Evolutionary conservation across 768 basidiomycete species (phyloP), one percentile per base, ranked within the genome.

Genomic region (Termitomyces sp.): DNA sequence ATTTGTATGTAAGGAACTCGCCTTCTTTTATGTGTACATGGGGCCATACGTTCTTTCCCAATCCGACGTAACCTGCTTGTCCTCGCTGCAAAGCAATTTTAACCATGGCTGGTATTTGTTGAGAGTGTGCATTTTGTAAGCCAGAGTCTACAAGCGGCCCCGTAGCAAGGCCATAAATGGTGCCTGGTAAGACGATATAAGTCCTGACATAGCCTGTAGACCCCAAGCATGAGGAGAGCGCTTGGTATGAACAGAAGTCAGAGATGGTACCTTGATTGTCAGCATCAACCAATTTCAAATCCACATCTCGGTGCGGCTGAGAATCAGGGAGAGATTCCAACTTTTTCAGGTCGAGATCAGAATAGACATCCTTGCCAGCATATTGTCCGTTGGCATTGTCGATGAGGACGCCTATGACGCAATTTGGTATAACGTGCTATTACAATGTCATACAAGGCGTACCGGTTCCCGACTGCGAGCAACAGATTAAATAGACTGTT

Each of bases 41-140:
- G 2, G 76, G 74, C 83, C 83, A 85, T 28, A 78, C 63, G 48
- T 84, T 80, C 66, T 78, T 75, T 12, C 85, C 84, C 51, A 74
- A 66, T 1, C 84, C 84, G 9, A 85, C 69, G 62, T 82, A 69
- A 4, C 80, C 84, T 1, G 75, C 82, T 38, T 77, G 77, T 13
- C 77, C 75, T 36, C 83, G 70, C 28, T 69, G 70, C 33, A 83
- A 56, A 30, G 75, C 68, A 2, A 74, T 72, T 40, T 71, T 66
- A 36, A 83, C 74, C 16, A 83, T 66, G 2, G 33, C 28, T 2
- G 84, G 83, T 36, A 85, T 76, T 61, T 82, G 82, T 30, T 79
- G 74, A 1, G 83, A 83, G 55, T 78, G 73, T 2, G 72, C 60
- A 63, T 85, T 82, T 58, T 77, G 73, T 44, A 85, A 69, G 2